A percentile compares a stretch with the other conserved stretches of the same genome.
phyloP scores from a whole-genome alignment of 495 filamentous ascomycete species.

The Penicillium mononematosum region DNA sequence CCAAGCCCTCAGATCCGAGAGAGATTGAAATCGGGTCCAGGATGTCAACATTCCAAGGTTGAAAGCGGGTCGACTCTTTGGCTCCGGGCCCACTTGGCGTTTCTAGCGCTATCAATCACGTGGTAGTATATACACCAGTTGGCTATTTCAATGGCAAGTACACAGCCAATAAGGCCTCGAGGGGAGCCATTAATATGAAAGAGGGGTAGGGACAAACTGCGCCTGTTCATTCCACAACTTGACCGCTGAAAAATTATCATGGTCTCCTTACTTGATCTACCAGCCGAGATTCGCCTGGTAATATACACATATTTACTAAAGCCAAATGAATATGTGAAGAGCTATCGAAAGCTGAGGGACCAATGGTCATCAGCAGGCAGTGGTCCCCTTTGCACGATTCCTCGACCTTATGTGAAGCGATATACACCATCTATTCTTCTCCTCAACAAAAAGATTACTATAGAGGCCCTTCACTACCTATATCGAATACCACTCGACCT shows the following conservation, averaged over 20 bases:
- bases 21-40: conserved; percentile 3
- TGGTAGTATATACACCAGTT: background rate
- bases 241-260: background rate
- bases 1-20: background rate
- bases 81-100: background rate
- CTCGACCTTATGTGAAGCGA: conserved; percentile 17
- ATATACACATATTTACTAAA: conserved; percentile 18
- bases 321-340: conserved; percentile 21
- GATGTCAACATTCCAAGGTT: background rate
- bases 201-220: background rate
- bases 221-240: background rate
- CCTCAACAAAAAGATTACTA: conserved; percentile 20
- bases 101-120: background rate
- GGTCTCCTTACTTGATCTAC: conserved; percentile 8
- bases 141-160: background rate
- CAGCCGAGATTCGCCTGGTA: conserved; percentile 17
- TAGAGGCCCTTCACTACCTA: conserved; percentile 20
- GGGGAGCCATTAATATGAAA: background rate
- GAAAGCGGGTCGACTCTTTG: conserved; percentile 2
- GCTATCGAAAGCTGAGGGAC: conserved; percentile 14
- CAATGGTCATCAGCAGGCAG: conserved; percentile 7
- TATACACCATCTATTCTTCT: conserved; percentile 22
- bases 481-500: conserved; percentile 21
- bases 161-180: background rate
- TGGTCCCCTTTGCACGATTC: conserved; percentile 12